Conservation (phyloP, 495 filamentous ascomycete species). For the Coniosporium apollinis region DNA sequence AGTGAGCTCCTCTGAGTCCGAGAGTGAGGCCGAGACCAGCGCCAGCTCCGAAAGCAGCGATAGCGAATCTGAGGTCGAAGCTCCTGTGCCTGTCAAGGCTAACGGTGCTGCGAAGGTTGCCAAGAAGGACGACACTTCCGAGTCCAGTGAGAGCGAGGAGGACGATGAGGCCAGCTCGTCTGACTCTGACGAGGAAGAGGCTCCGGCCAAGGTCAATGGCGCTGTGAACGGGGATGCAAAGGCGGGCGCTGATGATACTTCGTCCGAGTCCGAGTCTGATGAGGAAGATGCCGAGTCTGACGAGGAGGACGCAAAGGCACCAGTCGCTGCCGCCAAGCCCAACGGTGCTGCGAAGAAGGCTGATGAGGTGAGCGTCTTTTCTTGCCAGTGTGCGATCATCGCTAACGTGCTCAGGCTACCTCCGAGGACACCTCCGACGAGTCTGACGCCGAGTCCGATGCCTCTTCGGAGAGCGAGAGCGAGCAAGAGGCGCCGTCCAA, state of each 20-base stretch:
- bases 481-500: conserved; percentile 29
- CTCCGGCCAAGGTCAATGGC: conserved; percentile 13
- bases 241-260: conserved; percentile 19
- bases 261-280: conserved; percentile 11
- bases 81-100: not conserved
- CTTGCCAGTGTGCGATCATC: not conserved
- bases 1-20: conserved; percentile 22
- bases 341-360: conserved; percentile 13
- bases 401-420: not conserved
- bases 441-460: conserved; percentile 12
- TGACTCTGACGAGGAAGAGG: conserved; percentile 22
- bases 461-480: conserved; percentile 31
- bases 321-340: conserved; percentile 22
- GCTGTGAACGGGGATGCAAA: conserved; percentile 16
- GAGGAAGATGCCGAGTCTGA: too few relatives aligned
- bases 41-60: conserved; percentile 1
- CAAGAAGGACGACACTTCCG: conserved; percentile 10
- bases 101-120: conserved; percentile 3
- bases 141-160: conserved; percentile 15
- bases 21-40: conserved; percentile 14
- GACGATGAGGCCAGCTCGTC: conserved; percentile 14
- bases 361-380: not conserved
- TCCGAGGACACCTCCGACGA: conserved; percentile 14
- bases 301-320: conserved; percentile 21
- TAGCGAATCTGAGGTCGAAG: conserved; percentile 4